Percentiles rank a stretch among this genome's conserved stretches.
Conservation (phyloP, 2,329 filamentous ascomycete species). For the Arachnomyces sp. region DNA sequence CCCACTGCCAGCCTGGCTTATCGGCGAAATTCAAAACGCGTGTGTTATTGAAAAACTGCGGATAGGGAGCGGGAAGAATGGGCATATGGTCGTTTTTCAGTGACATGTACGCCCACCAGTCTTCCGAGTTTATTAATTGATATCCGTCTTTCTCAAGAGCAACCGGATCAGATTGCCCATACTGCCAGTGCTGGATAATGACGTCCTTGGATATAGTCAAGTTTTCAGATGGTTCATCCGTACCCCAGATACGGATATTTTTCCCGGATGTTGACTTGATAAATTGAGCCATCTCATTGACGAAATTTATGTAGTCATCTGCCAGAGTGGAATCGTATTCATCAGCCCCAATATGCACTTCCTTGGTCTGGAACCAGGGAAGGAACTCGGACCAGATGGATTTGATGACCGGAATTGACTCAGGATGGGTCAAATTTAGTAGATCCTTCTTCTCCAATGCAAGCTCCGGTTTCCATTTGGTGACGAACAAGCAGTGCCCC, state of each 20-base stretch:
- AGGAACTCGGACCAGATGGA: slow-evolving; percentile 46
- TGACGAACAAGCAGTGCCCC: slow-evolving; percentile 49
- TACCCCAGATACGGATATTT: slow-evolving; percentile 50
- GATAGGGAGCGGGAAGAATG: slow-evolving; percentile 43
- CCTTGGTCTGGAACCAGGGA: slow-evolving; percentile 46
- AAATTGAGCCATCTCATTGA: slow-evolving; percentile 43
- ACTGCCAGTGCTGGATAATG: slow-evolving; percentile 51
- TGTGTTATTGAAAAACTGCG: slow-evolving; percentile 40
- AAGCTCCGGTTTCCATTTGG: slow-evolving; percentile 53
- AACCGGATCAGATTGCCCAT: slow-evolving; percentile 46
- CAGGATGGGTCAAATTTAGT: slow-evolving; percentile 49
- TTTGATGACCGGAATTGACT: slow-evolving; percentile 47
- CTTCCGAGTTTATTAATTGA: slow-evolving; percentile 47
- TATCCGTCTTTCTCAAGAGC: slow-evolving; percentile 41
- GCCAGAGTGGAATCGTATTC: slow-evolving; percentile 40
- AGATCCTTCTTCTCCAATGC: slow-evolving; percentile 45
- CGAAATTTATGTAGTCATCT: slow-evolving; percentile 43
- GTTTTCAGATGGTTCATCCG: slow-evolving; percentile 39
- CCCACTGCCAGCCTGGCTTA: slow-evolving; percentile 37
- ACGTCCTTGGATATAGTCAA: slow-evolving; percentile 39
- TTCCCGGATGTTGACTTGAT: slow-evolving; percentile 39
- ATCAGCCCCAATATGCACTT: slow-evolving; percentile 47
- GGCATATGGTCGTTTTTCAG: slow-evolving; percentile 49
- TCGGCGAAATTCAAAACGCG: slow-evolving; percentile 45
- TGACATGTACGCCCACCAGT: slow-evolving; percentile 49